Evolutionary conservation across 2,329 filamentous ascomycete species (phyloP), one percentile per base, ranked within the genome.

Genomic region (Zymoseptoria brevis): DNA sequence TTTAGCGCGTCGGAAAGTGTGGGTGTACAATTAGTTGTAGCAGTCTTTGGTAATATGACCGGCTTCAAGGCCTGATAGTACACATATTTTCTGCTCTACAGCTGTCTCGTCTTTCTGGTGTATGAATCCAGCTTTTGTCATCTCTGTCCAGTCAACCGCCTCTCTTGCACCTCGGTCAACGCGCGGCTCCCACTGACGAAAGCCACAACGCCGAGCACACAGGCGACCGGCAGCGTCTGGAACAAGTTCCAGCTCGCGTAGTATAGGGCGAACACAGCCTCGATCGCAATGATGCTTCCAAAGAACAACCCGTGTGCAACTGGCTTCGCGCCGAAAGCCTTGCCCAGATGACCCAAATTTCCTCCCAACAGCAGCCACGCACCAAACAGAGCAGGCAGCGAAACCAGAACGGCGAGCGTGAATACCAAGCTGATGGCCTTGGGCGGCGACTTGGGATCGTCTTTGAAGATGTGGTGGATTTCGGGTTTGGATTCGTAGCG

Each of bases 211-310:
- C 86, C 85, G 29, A 94, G 83, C 50, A 86, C 76, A 35, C 80
- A 80, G 57, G 87, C 85, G 24, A 85, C 86, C 4, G 91, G 92
- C 54, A 99, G 80, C 13, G 85, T 85, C 79, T 96, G 87, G 81
- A 97, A 96, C 52, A 99, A 80, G 71, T 87, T 96, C 92, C 93
- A 96, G 71, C 78, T 84, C 56, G 83, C 87, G 77, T 97, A 97
- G 81, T 99, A 99, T 66, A 96, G 77, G 79, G 94, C 93, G 77
- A 99, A 96, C 58, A 96, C 86, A 16, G 83, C 88, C 75, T 99
- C 94, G 80, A 99, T 89, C 21, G 86, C 85, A 48, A 96, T 62
- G 58, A 99, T 85, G 4, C 91, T 96, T 55, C 88, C 89, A 67
- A 95, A 88, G 79, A 97, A 99, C 35, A 91, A 74, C 29, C 79